Base-by-base conservation (phyloP, 106 monocot species). In the Acorus calamus region DNA sequence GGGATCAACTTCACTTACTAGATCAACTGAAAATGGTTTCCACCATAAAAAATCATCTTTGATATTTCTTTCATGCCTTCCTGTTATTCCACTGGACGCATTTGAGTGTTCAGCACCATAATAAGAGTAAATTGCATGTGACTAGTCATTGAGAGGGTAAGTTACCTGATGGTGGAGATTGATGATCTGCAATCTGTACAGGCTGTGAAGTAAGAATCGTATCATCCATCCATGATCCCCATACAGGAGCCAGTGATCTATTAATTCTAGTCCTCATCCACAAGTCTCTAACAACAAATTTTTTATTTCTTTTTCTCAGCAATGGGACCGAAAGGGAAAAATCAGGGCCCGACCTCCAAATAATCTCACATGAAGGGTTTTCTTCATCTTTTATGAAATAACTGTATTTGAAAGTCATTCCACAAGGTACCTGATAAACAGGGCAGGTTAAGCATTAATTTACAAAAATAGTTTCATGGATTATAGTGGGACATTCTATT, bases 291-390 rank as follows among this genome's bases (percentile, higher is more conserved):
- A 94, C 87, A 28, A 71, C 13, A 66, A 90, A 53, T 42, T 67
- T 73, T 71, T 94, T 66, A 74, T 73, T 69, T 66, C 78, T 69
- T 71, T 42, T 62, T 47, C 63, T 69, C 52, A 49, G 6, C n/a
- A 67, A 51, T 49, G 94, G 90, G 53, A 94, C 49, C 28, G 87
- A 90, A 4, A 94, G 55, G 44, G 80, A 94, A 54, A 79, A 82
- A 50, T 74, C 84, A 71, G 94, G 94, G 43, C 94, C 94, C 47
- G 75, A 74, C 45, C 90, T 79, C 86, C 94, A 90, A 62, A 86
- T 28, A 66, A 77, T 66, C 43, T 70, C 66, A 61, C 61, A 50
- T 42, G 50, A 73, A 64, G 70, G 51, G 4, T 76, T 53, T 4
- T 69, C 71, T 53, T 72, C 59, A 3, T 65, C 64, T 77, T 73